Conservation (phyloP, 2,329 filamentous ascomycete species). For the Colletotrichum tamarilloi region DNA sequence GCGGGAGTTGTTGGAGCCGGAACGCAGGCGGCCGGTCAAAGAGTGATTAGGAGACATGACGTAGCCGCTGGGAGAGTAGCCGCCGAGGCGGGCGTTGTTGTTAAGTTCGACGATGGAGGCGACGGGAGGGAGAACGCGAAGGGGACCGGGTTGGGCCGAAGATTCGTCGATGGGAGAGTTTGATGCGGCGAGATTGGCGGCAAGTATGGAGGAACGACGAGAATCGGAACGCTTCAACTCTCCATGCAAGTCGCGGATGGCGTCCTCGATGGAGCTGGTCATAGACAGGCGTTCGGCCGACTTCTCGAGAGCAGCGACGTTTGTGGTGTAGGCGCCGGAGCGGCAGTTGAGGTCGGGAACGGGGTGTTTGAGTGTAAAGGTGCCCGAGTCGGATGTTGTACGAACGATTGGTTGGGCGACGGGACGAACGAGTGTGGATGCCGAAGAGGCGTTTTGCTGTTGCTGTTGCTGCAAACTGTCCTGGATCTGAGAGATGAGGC, state of each 20-base stretch:
- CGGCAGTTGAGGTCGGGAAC: slow-evolving; percentile 71
- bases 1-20: slow-evolving; percentile 63
- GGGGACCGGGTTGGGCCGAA: slow-evolving; percentile 43
- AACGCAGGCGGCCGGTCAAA: slow-evolving; percentile 65
- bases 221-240: slow-evolving; percentile 79
- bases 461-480: slow-evolving; percentile 35
- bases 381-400: slow-evolving; percentile 56
- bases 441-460: slow-evolving; percentile 24
- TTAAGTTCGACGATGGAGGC: slow-evolving; percentile 78
- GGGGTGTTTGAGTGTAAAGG: slow-evolving; percentile 65
- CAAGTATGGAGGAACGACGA: slow-evolving; percentile 71
- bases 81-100: slow-evolving; percentile 72
- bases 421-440: slow-evolving; percentile 6
- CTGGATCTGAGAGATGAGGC: slow-evolving; percentile 38
- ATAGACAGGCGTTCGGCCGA: slow-evolving; percentile 79
- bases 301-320: slow-evolving; percentile 80
- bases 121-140: slow-evolving; percentile 59
- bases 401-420: slow-evolving; percentile 57
- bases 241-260: slow-evolving; percentile 78
- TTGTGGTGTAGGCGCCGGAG: slow-evolving; percentile 71
- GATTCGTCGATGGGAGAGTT: slow-evolving; percentile 37
- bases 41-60: slow-evolving; percentile 76
- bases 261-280: slow-evolving; percentile 81
- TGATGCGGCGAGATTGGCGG: slow-evolving; percentile 52
- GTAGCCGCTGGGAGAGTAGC: slow-evolving; percentile 76